Percentiles rank a stretch among this genome's conserved stretches.
Conservation (phyloP, 345 rosid genomes). For the Pistacia integerrima region DNA sequence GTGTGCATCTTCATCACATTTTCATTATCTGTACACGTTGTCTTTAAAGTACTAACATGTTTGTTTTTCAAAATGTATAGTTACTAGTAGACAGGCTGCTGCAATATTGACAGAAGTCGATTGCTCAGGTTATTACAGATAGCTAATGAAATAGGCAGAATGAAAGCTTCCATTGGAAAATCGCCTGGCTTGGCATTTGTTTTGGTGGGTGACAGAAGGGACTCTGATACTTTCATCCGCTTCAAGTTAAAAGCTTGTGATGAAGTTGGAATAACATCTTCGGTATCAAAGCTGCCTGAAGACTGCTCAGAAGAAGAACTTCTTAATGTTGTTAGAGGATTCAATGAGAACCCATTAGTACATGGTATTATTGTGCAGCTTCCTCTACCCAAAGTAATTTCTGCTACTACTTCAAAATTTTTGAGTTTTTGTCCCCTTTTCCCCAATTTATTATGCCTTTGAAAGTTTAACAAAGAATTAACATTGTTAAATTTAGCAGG, state of each 20-base stretch:
- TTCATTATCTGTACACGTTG: background rate
- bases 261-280: constrained; percentile 29
- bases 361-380: constrained; percentile 42
- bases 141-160: constrained; percentile 15
- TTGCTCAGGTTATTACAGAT: constrained; percentile 25
- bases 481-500: background rate
- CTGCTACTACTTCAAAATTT: constrained; percentile 10
- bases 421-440: background rate
- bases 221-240: constrained; percentile 26
- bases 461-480: background rate
- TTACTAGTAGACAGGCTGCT: constrained; percentile 20
- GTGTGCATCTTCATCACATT: background rate
- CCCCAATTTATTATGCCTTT: background rate
- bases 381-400: constrained; percentile 38
- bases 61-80: background rate
- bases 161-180: constrained; percentile 28
- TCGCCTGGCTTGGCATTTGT: constrained; percentile 31
- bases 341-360: constrained; percentile 28
- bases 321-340: constrained; percentile 18
- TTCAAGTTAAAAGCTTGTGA: constrained; percentile 34
- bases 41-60: background rate
- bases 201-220: constrained; percentile 30
- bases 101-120: constrained; percentile 27
- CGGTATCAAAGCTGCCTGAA: constrained; percentile 17
- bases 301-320: constrained; percentile 31